These are phyloP conservation scores for Papiliotrema nemorosa DNA, from an alignment of 1,284 basidiomycete genomes.

Conservation along the genomic window DNA sequence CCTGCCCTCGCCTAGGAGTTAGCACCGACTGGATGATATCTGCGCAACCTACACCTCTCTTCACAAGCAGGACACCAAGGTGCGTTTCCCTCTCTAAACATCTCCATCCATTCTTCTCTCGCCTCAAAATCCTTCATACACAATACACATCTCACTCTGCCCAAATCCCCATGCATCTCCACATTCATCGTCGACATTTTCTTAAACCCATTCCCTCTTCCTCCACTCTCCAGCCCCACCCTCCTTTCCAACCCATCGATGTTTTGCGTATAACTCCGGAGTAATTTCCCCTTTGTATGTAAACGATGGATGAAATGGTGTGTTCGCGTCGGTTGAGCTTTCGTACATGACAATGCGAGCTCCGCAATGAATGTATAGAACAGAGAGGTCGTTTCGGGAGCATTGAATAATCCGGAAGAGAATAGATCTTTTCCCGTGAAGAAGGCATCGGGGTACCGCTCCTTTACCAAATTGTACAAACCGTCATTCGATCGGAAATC, in stretches of 20 bases:
- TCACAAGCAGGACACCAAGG: conserved; percentile 80
- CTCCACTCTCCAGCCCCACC: conserved; percentile 71
- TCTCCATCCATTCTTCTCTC: conserved; percentile 57
- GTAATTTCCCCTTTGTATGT: conserved; percentile 74
- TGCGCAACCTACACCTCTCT: conserved; percentile 49
- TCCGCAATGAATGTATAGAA: conserved; percentile 94
- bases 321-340: conserved; percentile 75
- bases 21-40: conserved; percentile 5
- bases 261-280: conserved; percentile 91
- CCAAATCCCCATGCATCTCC: conserved; percentile 88
- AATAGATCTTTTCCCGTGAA: conserved; percentile 86
- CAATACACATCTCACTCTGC: conserved; percentile 75
- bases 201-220: conserved; percentile 51
- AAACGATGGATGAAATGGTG: conserved; percentile 84
- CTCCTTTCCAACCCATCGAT: conserved; percentile 87
- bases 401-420: conserved; percentile 79
- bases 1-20: conserved; percentile 63
- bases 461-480: conserved; percentile 80
- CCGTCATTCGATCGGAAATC: conserved; percentile 87
- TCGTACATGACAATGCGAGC: conserved; percentile 75
- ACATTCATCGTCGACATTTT: conserved; percentile 73
- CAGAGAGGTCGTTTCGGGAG: conserved; percentile 72
- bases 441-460: conserved; percentile 74
- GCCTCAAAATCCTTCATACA: conserved; percentile 74
- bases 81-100: conserved; percentile 65